Base-by-base conservation (phyloP, 495 filamentous ascomycete genomes). In the Cercophora newfieldiana region DNA sequence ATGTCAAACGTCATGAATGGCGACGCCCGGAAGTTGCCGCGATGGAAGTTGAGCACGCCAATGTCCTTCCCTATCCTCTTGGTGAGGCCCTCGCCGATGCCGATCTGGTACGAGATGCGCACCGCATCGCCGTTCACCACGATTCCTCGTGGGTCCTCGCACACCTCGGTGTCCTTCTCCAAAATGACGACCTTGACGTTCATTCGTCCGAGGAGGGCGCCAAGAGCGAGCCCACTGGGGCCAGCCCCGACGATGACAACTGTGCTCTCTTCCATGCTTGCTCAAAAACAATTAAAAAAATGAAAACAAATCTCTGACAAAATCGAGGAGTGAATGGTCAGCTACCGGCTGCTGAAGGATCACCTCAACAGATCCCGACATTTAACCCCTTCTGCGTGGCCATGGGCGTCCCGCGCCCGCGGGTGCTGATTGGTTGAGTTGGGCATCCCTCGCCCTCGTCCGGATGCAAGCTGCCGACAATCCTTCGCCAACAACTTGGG, bases 121-220 rank as follows among this genome's bases (percentile, higher is more conserved):
- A 85, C 78, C 0, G 80, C 82, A 69, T 86, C 83, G 31, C 81
- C 78, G 28, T 82, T 81, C 16, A 86, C 70, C 18, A 77, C 80
- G 48, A 86, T 81, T 0, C 82, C 84, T 22, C 82, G 72, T 0
- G 84, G 83, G 66, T 86, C 84, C 0, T 78, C 78, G 0, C 75
- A 80, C 28, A 85, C 83, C 0, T 72, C 77, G 10, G 63, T 30
- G 14, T 81, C 80, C 48, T 77, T 80, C 60, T 86, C 81, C 0
- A 86, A 65, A 0, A 84, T 66, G 3, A 75, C 59, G 30, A 78
- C 72, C 44, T 66, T 62, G 44, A 79, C 61, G 63, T 74, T 72
- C 55, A 77, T 66, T 51, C 68, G 69, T 7, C 73, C 77, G 37
- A 47, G 50, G 21, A 16, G 50, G 50, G 50, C 14, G 50, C 50